Conservation (phyloP, 371 early-diverging fungal species). For the Mortierella sp. region DNA sequence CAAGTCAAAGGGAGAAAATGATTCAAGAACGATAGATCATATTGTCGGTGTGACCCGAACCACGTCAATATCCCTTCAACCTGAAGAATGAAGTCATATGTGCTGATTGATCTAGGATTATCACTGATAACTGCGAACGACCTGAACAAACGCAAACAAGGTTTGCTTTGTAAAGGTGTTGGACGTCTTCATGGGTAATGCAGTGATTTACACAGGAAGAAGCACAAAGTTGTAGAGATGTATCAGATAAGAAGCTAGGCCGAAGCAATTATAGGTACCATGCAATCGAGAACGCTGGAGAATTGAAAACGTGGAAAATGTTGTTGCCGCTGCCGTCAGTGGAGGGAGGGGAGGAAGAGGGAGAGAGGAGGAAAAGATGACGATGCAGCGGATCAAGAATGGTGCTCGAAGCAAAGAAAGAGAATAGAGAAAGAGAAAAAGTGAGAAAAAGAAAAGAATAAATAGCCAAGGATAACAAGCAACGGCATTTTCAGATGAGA, state of each 20-base stretch:
- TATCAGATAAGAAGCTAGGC: too few relatives aligned
- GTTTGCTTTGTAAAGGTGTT: too few relatives aligned
- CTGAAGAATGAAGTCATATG: neutral
- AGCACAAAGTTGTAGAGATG: too few relatives aligned
- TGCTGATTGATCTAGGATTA: neutral
- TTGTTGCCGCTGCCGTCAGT: neutral
- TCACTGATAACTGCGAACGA: neutral
- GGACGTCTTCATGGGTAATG: too few relatives aligned
- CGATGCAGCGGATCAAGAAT: neutral
- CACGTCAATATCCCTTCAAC: neutral
- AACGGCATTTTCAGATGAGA: neutral
- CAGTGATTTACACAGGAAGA: too few relatives aligned
- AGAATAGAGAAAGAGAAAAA: neutral
- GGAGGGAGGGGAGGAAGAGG: neutral
- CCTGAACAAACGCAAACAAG: neutral
- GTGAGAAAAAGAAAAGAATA: neutral
- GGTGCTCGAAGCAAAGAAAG: neutral
- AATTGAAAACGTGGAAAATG: neutral
- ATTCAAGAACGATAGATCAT: neutral
- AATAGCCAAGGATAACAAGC: neutral
- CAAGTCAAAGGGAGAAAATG: neutral
- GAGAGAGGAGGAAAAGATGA: neutral
- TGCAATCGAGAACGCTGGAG: neutral
- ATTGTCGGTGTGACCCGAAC: conserved; percentile 3
- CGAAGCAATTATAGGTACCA: too few relatives aligned